A percentile compares a stretch with the other conserved stretches of the same genome.
These are phyloP conservation scores for Polygonum aviculare DNA, from an alignment of 148 eudicot species.

Conservation along the genomic window DNA sequence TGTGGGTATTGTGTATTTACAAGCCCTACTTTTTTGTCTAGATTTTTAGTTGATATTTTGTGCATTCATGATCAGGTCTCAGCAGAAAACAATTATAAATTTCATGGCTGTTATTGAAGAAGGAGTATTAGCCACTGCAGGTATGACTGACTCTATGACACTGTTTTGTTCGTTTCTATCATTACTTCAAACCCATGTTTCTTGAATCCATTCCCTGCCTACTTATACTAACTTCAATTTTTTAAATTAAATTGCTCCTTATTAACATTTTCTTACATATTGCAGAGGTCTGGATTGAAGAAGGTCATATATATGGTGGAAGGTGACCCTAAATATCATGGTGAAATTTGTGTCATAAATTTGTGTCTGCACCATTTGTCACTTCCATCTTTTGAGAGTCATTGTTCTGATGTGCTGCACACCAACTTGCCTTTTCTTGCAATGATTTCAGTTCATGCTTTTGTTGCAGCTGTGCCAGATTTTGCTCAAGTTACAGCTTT, in stretches of 20 bases:
- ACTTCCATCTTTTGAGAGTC: neutral
- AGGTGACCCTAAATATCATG: slow-evolving; percentile 61
- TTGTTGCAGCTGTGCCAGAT: slow-evolving; percentile 64
- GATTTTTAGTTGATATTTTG: neutral
- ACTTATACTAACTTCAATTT: too few species aligned
- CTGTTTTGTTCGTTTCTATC: neutral
- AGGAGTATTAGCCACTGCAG: slow-evolving; percentile 91
- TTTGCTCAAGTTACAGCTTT: slow-evolving; percentile 79
- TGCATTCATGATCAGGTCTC: slow-evolving; percentile 45
- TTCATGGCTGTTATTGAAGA: slow-evolving; percentile 91
- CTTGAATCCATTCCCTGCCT: neutral
- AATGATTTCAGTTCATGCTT: neutral
- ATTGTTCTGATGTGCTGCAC: neutral
- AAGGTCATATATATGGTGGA: slow-evolving; percentile 91
- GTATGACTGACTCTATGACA: slow-evolving; percentile 19
- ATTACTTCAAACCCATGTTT: neutral
- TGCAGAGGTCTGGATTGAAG: slow-evolving; percentile 86
- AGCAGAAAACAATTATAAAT: slow-evolving; percentile 90
- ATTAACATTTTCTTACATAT: neutral
- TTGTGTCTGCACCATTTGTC: neutral
- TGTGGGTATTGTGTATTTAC: neutral
- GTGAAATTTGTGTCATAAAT: too few species aligned
- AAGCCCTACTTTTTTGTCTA: neutral
- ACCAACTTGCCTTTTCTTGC: neutral
- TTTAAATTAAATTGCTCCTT: neutral